Evolutionary conservation across 2,329 filamentous ascomycete genomes (phyloP).

Genomic region (Sporothrix mexicana): DNA sequence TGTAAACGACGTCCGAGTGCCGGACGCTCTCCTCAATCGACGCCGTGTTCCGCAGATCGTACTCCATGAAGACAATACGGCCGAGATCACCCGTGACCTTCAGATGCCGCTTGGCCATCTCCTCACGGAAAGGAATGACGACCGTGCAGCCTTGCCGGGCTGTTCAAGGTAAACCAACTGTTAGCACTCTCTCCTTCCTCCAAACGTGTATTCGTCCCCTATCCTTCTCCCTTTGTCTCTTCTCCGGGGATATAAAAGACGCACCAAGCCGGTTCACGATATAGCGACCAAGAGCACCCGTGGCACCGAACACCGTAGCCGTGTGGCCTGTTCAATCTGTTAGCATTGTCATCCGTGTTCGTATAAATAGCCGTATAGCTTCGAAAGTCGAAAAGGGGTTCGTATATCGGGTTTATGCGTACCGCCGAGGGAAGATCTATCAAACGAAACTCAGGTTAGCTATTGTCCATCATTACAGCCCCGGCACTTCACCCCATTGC

Average conservation of each 20-base stretch:
- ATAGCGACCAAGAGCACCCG: conserved; percentile 92
- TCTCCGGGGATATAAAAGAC: conserved; percentile 35
- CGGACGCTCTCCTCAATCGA: conserved; percentile 96
- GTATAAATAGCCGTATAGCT: not conserved
- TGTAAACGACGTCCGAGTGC: conserved; percentile 97
- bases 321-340: conserved; percentile 72
- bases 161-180: conserved; percentile 47
- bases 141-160: conserved; percentile 94
- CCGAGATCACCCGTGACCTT: conserved; percentile 96
- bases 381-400: not conserved
- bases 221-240: not conserved
- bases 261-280: conserved; percentile 91
- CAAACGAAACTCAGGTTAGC: conserved; percentile 32
- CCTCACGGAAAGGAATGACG: conserved; percentile 90
- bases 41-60: conserved; percentile 89
- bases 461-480: not conserved
- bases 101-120: conserved; percentile 96
- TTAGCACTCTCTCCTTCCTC: not conserved
- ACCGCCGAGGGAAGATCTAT: conserved; percentile 86
- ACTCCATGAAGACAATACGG: conserved; percentile 88
- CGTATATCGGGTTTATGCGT: conserved; percentile 42
- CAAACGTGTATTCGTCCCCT: not conserved
- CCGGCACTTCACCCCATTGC: not conserved
- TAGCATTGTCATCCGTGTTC: not conserved
- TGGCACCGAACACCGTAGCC: conserved; percentile 96